Conservation (phyloP, 2,329 filamentous ascomycete species). For the Microsporum ferrugineum region DNA sequence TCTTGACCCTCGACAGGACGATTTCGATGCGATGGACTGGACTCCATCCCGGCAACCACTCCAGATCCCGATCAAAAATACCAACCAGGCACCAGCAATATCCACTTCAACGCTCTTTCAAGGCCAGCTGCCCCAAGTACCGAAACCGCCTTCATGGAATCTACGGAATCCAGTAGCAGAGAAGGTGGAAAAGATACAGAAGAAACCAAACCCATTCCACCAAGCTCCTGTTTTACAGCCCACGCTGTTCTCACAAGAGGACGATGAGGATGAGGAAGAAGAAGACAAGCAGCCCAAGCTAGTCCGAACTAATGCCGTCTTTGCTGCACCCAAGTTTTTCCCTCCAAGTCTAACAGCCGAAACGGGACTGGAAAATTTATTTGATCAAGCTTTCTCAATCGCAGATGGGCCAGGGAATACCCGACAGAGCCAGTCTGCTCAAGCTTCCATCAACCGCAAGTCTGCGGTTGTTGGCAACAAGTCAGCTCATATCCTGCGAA, state of each 20-base stretch:
- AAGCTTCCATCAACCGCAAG: background rate
- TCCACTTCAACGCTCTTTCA: slow-evolving; percentile 33
- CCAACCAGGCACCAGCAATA: slow-evolving; percentile 21
- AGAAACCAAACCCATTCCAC: slow-evolving; percentile 30
- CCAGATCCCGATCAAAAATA: slow-evolving; percentile 23
- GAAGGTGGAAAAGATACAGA: slow-evolving; percentile 20
- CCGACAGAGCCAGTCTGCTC: slow-evolving; percentile 15
- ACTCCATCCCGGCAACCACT: slow-evolving; percentile 35
- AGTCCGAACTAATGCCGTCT: slow-evolving; percentile 17
- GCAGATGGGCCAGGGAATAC: slow-evolving; percentile 23
- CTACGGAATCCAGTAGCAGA: slow-evolving; percentile 24
- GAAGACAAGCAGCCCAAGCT: slow-evolving; percentile 14
- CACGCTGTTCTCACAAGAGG: background rate
- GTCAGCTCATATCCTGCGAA: slow-evolving; percentile 10
- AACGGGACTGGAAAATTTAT: slow-evolving; percentile 38
- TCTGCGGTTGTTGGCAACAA: background rate
- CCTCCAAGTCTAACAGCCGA: slow-evolving; percentile 29
- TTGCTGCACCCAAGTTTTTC: slow-evolving; percentile 39
- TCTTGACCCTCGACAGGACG: slow-evolving; percentile 23
- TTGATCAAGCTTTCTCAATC: slow-evolving; percentile 36
- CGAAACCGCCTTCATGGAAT: slow-evolving; percentile 31
- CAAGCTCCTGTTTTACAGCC: slow-evolving; percentile 21
- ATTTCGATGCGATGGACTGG: slow-evolving; percentile 40
- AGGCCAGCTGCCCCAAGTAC: slow-evolving; percentile 32
- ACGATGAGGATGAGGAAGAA: slow-evolving; percentile 6